These are phyloP conservation scores for Acer negundo DNA, from an alignment of 345 rosid species.

Conservation along the genomic window DNA sequence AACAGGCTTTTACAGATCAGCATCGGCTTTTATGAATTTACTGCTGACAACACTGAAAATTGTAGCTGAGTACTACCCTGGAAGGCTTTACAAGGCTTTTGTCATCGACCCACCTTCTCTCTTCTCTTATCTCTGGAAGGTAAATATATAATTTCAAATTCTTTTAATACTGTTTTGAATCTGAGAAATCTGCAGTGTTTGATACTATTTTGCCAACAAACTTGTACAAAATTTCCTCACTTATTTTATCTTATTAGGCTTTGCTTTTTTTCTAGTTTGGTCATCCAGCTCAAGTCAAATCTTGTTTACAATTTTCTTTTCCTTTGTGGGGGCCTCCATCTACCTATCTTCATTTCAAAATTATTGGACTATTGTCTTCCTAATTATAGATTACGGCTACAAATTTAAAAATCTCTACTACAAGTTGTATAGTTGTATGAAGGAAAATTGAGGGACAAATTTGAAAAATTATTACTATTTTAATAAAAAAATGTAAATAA, in stretches of 20 bases:
- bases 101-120: constrained; percentile 96
- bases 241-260: neutral
- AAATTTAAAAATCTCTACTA: no score
- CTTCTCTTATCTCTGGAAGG: constrained; percentile 95
- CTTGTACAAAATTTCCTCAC: neutral
- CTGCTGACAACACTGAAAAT: constrained; percentile 76
- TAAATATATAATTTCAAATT: constrained; percentile 36
- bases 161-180: constrained; percentile 16
- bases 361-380: neutral
- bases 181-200: constrained; percentile 13
- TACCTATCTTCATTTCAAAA: constrained; percentile 13
- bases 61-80: constrained; percentile 77
- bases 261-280: neutral
- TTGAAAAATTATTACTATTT: no score
- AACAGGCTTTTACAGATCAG: constrained; percentile 96
- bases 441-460: no score
- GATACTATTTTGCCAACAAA: neutral
- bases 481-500: no score
- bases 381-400: neutral
- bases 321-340: constrained; percentile 29
- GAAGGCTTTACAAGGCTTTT: constrained; percentile 77
- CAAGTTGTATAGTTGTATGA: no score
- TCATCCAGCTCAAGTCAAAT: constrained; percentile 37
- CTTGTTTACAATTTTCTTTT: constrained; percentile 8
- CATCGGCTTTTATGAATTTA: constrained; percentile 79